Evolutionary conservation across 106 monocot species (phyloP), one percentile per base, ranked within the genome.

Genomic region (Dioscorea dumetorum): DNA sequence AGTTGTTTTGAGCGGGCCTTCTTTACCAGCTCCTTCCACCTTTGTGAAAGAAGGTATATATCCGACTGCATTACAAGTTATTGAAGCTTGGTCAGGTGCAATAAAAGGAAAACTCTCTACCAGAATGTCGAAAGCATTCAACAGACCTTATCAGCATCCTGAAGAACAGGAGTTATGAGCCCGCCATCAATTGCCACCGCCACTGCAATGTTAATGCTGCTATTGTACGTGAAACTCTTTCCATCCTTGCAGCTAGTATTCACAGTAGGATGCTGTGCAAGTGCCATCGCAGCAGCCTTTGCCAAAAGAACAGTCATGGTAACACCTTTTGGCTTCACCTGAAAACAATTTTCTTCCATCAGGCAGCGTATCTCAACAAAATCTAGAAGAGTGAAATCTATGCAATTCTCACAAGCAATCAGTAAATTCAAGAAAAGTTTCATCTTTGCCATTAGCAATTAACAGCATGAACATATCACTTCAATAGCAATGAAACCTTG

Each of bases 131-230:
- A 14, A 54, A 20, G 5, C 28, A 71, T 13, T 41, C 67, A 49
- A 41, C 35, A 15, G 24, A 93, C 99, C 87, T 99, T 99, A 77
- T 99, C 99, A 22, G 92, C 99, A 83, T 99, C 87, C 68, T 87
- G 93, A 50, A 95, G 82, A 83, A 99, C 99, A 67, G 99, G 99
- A 17, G 99, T 99, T 60, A 93, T 81, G 31, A 99, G 85, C 8
- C 99, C 99, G 14, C 99, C 92, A 82, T 99, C 99, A 64, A 99
- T 90, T 2, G 99, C 92, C 22, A 93, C 99, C 33, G 99, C 99
- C 17, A 95, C 86, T 22, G 91, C 95, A 80, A 95, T 75, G 69
- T 95, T 91, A 57, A 95, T 70, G 61, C 58, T 91, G 71, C 74
- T 74, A 63, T 95, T 95, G 73, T 88, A 91, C 49, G 71, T 80